Evolutionary conservation across 1,284 basidiomycete species (phyloP), one percentile per base, ranked within the genome.

Genomic region (Ustilago loliicola): DNA sequence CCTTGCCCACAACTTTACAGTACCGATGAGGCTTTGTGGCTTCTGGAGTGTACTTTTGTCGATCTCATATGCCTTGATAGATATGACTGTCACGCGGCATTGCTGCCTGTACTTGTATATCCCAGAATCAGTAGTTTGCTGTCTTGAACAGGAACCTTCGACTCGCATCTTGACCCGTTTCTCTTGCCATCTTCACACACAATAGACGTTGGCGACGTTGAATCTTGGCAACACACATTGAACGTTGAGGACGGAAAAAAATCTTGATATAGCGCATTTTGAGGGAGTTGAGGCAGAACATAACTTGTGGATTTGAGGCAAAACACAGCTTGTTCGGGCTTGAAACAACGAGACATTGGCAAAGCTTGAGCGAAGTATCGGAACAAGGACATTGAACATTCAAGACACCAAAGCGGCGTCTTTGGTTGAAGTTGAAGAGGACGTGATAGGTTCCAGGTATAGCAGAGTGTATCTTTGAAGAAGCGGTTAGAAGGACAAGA

Each of bases 291-390:
- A 45, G 40, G 40, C 7, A 7, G 17, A 45, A 45, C n/a, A 15
- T 45, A 17, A 45, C 15, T 10, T 36, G 21, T 23, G 27, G 25
- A 15, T 53, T 53, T 53, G 51, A 53, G 51, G 51, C 29, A 23
- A 29, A 53, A 34, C 48, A 23, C 10, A n/a, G 25, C 48, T 23
- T 50, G 48, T n/a, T n/a, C n/a, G n/a, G 13, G 48, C 48, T 50
- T 50, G 48, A 50, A 50, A 50, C 48, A 50, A 27, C 15, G n/a
- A 29, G 25, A 29, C 48, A 27, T 50, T 17, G n/a, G 48, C n/a
- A 29, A 50, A 29, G 48, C 48, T 50, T 50, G 48, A 25, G 25
- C 23, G 25, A 50, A 50, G n/a, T 5, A 27, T 27, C n/a, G n/a
- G n/a, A n/a, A n/a, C n/a, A n/a, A n/a, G n/a, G 40, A 45, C 40